phyloP scores from a whole-genome alignment of 257 asterid genomes.

The Solanum medicagineum region DNA sequence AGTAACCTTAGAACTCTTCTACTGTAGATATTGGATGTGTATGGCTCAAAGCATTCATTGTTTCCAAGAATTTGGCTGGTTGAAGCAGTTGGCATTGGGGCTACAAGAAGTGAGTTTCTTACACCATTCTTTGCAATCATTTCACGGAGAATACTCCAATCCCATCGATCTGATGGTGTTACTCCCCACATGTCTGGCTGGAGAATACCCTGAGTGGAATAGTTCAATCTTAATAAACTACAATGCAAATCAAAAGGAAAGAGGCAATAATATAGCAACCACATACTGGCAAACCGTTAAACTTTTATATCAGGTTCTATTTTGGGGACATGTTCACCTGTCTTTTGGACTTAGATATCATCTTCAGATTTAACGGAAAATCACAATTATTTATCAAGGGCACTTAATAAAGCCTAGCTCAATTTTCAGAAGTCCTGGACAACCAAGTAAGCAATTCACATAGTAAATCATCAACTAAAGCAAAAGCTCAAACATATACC shows the following conservation, averaged over 20 bases:
- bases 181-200: slow-evolving; percentile 99
- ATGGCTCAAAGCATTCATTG: slow-evolving; percentile 95
- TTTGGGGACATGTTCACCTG: background rate
- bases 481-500: slow-evolving; percentile 26
- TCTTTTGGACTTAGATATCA: background rate
- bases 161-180: slow-evolving; percentile 74
- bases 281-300: background rate
- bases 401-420: background rate
- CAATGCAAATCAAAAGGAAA: background rate
- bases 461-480: background rate
- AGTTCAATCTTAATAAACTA: background rate
- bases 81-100: slow-evolving; percentile 99
- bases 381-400: background rate
- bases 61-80: slow-evolving; percentile 99
- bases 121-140: slow-evolving; percentile 54
- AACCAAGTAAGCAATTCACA: background rate
- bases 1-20: slow-evolving; percentile 81
- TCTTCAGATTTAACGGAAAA: background rate
- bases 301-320: background rate
- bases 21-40: slow-evolving; percentile 87
- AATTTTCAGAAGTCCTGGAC: background rate
- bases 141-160: slow-evolving; percentile 68
- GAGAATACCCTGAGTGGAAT: slow-evolving; percentile 57
- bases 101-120: slow-evolving; percentile 83
- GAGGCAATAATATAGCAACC: background rate